Percentiles rank a stretch among this genome's conserved stretches.
Conservation (phyloP, 805 yeast species). For the Clavispora phyllophila region DNA sequence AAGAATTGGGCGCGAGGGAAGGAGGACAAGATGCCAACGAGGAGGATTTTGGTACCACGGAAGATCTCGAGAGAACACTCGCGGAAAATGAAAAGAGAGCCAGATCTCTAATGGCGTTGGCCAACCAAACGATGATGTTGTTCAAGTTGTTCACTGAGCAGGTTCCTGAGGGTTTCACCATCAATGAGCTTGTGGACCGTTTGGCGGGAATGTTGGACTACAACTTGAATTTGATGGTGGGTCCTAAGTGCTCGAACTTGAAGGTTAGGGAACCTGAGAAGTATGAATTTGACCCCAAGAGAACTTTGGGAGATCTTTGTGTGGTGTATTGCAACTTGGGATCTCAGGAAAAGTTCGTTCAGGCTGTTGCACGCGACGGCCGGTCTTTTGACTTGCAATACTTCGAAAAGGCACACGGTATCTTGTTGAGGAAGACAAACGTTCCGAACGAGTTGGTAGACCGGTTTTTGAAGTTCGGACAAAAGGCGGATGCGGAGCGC, state of each 20-base stretch:
- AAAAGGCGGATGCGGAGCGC: conserved; percentile 58
- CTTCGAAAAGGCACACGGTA: conserved; percentile 66
- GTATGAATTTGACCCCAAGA: conserved; percentile 78
- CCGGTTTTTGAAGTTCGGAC: conserved; percentile 51
- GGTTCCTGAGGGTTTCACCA: conserved; percentile 79
- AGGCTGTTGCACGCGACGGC: conserved; percentile 85
- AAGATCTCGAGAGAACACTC: conserved; percentile 56
- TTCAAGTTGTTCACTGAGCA: conserved; percentile 80
- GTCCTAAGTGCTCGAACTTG: conserved; percentile 86
- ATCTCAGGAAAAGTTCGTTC: conserved; percentile 56
- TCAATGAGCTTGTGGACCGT: conserved; percentile 88
- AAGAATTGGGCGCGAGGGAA: conserved; percentile 52
- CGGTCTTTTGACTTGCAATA: conserved; percentile 71
- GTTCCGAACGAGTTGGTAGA: conserved; percentile 45
- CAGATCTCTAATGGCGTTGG: conserved; percentile 72
- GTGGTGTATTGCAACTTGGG: conserved; percentile 74
- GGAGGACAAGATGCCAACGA: conserved; percentile 24
- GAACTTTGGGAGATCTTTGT: conserved; percentile 61
- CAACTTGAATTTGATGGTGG: conserved; percentile 87
- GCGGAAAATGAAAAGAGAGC: conserved; percentile 70
- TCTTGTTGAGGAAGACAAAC: conserved; percentile 55
- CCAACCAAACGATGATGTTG: conserved; percentile 75
- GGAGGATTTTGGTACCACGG: conserved; percentile 48
- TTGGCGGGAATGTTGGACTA: conserved; percentile 94
- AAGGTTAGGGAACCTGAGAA: conserved; percentile 80